These are phyloP conservation scores for Xerophyta viscosa DNA, from an alignment of 106 monocot species.

Conservation along the genomic window DNA sequence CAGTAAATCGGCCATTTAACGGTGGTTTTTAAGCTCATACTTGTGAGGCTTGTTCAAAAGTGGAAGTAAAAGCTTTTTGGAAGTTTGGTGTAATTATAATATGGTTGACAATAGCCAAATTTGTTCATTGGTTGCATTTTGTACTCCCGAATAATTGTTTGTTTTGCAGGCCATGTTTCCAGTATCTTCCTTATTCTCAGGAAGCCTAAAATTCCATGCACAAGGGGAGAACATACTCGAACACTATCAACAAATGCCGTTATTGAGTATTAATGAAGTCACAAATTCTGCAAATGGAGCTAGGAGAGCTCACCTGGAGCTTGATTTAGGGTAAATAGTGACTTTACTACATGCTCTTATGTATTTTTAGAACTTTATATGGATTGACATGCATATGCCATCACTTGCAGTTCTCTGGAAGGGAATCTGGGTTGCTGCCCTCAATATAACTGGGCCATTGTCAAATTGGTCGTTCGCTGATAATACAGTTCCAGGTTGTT, in stretches of 20 bases:
- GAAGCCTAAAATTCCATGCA: slow-evolving; percentile 71
- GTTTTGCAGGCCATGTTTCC: slow-evolving; percentile 71
- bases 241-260: slow-evolving; percentile 54
- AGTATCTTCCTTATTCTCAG: slow-evolving; percentile 69
- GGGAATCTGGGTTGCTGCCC: slow-evolving; percentile 74
- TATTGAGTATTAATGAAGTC: slow-evolving; percentile 24
- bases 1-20: no score
- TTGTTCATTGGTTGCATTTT: no score
- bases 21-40: no score
- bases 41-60: no score
- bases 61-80: no score
- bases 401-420: slow-evolving; percentile 49
- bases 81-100: no score
- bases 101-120: no score
- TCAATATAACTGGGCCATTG: slow-evolving; percentile 92
- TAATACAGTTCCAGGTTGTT: slow-evolving; percentile 62
- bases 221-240: slow-evolving; percentile 34
- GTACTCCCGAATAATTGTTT: no score
- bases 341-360: no score
- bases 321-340: slow-evolving; percentile 57
- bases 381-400: no score
- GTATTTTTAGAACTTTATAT: no score
- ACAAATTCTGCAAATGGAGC: slow-evolving; percentile 14
- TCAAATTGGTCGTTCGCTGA: slow-evolving; percentile 95
- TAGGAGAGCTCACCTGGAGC: slow-evolving; percentile 70